These are phyloP conservation scores for Macaranga tanarius DNA, from an alignment of 441 rosid genomes.

Conservation along the genomic window DNA sequence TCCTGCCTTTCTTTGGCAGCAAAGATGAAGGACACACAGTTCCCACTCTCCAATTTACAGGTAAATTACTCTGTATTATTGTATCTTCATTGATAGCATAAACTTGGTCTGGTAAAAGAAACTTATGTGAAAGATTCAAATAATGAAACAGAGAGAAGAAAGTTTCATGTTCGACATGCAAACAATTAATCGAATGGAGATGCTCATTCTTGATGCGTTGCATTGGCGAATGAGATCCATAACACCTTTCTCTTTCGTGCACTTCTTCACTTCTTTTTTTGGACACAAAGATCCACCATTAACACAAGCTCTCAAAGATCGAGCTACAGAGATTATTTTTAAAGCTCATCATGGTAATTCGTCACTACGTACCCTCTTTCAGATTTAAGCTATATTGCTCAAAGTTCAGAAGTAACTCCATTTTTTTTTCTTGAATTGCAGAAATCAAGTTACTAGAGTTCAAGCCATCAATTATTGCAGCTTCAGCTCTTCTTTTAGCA, in stretches of 20 bases:
- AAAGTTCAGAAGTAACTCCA: not conserved
- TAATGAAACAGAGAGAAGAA: conserved; percentile 35
- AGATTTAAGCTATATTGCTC: not conserved
- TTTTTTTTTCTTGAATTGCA: conserved; percentile 21
- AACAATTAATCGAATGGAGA: conserved; percentile 53
- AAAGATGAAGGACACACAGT: conserved; percentile 45
- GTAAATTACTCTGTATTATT: conserved; percentile 20
- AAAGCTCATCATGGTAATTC: conserved; percentile 48
- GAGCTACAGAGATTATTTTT: conserved; percentile 50
- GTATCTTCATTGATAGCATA: not conserved
- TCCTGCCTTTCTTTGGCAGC: conserved; percentile 63
- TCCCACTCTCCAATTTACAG: conserved; percentile 41
- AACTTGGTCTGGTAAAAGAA: not conserved
- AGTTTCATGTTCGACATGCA: conserved; percentile 41
- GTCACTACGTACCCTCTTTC: not conserved
- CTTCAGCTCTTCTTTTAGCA: conserved; percentile 53
- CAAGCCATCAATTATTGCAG: conserved; percentile 61
- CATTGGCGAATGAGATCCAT: conserved; percentile 73
- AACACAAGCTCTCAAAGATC: conserved; percentile 43
- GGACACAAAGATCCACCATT: conserved; percentile 40
- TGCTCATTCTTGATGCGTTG: conserved; percentile 50
- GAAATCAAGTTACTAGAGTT: conserved; percentile 48
- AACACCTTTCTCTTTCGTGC: conserved; percentile 61
- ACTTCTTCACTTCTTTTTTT: conserved; percentile 47
- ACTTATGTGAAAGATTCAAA: not conserved